phyloP scores from a whole-genome alignment of 2,329 filamentous ascomycete species.

The Aspergillus neotritici region DNA sequence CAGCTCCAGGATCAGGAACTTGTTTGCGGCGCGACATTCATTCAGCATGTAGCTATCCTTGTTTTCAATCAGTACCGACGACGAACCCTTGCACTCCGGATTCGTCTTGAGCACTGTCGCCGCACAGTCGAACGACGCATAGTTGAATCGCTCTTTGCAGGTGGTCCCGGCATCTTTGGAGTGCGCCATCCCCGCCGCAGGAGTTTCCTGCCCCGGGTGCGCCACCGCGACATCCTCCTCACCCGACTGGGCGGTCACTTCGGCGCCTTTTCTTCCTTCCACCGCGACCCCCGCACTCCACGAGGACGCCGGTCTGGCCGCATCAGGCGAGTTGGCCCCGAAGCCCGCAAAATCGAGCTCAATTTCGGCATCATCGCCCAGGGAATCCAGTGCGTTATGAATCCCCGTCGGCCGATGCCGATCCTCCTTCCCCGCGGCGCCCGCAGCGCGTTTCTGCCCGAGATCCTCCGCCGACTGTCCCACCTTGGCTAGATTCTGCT shows the following conservation, averaged over 20 bases:
- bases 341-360: slow-evolving; percentile 65
- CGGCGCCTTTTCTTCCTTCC: slow-evolving; percentile 12
- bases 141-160: slow-evolving; percentile 96
- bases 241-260: slow-evolving; percentile 27
- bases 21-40: slow-evolving; percentile 78
- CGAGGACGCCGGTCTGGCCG: slow-evolving; percentile 28
- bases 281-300: slow-evolving; percentile 16
- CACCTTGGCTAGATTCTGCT: slow-evolving; percentile 77
- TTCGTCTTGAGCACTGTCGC: slow-evolving; percentile 91
- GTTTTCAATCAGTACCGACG: slow-evolving; percentile 86
- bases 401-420: slow-evolving; percentile 49
- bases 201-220: slow-evolving; percentile 38
- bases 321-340: slow-evolving; percentile 40
- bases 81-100: slow-evolving; percentile 76
- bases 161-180: slow-evolving; percentile 95
- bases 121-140: slow-evolving; percentile 93
- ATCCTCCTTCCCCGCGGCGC: slow-evolving; percentile 45
- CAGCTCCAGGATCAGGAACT: slow-evolving; percentile 90
- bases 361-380: slow-evolving; percentile 87
- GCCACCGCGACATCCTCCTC: slow-evolving; percentile 15
- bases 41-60: slow-evolving; percentile 99
- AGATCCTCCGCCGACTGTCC: slow-evolving; percentile 70
- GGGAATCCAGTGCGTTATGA: slow-evolving; percentile 65
- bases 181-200: slow-evolving; percentile 54
- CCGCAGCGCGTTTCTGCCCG: slow-evolving; percentile 51